A percentile compares a stretch with the other conserved stretches of the same genome.
Evolutionary conservation across 2,329 filamentous ascomycete species (phyloP).

Genomic region (Penicillium corylophilum): DNA sequence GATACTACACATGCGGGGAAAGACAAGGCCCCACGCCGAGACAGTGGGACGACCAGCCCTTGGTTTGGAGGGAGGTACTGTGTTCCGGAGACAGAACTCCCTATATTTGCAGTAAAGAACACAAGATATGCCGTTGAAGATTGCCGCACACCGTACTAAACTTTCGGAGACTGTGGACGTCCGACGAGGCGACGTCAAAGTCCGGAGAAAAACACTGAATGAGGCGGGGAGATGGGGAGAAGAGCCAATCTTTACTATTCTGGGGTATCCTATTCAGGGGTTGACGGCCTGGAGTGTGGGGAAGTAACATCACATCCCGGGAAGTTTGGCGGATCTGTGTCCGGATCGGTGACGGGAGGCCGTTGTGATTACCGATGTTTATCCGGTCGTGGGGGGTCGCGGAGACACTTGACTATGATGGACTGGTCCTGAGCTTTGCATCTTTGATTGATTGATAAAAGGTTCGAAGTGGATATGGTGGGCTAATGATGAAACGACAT

Average conservation of each 20-base stretch:
- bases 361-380: slow-evolving; percentile 8
- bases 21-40: slow-evolving; percentile 6
- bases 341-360: slow-evolving; percentile 1
- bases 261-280: background rate
- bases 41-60: slow-evolving; percentile 10
- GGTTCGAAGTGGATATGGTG: too few species aligned
- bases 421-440: background rate
- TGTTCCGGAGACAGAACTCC: background rate
- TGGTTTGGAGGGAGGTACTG: background rate
- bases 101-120: background rate
- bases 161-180: background rate
- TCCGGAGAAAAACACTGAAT: background rate
- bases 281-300: background rate
- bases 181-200: background rate
- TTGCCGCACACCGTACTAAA: background rate
- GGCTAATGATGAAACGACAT: too few species aligned
- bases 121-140: background rate
- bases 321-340: slow-evolving; percentile 2
- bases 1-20: slow-evolving; percentile 8
- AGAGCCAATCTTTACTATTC: background rate
- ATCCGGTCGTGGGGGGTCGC: background rate
- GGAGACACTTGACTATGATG: background rate
- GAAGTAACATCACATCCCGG: background rate
- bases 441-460: background rate
- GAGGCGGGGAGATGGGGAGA: background rate